These are phyloP conservation scores for Hyphopichia khmerensis DNA, from an alignment of 1,139 yeast species.

Conservation along the genomic window DNA sequence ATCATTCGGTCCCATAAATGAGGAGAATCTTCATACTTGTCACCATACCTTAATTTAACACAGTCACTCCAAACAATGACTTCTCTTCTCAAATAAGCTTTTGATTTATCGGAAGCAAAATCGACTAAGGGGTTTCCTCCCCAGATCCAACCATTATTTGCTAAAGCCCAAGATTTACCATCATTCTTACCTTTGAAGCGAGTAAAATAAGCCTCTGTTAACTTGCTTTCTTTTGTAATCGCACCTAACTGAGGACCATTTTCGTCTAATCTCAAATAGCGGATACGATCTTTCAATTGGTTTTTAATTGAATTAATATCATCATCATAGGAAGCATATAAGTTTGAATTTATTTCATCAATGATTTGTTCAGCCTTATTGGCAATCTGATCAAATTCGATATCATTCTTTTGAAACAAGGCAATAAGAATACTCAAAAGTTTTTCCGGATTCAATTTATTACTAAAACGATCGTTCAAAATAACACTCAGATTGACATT, in stretches of 20 bases:
- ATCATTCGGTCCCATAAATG: slow-evolving; percentile 87
- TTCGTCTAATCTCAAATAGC: slow-evolving; percentile 70
- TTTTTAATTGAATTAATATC: slow-evolving; percentile 63
- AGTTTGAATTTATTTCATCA: slow-evolving; percentile 73
- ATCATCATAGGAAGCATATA: slow-evolving; percentile 73
- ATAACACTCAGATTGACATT: slow-evolving; percentile 23
- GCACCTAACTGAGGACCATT: slow-evolving; percentile 79
- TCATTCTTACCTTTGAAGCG: slow-evolving; percentile 50
- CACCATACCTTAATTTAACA: slow-evolving; percentile 86
- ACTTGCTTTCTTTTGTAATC: slow-evolving; percentile 55
- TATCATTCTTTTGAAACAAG: slow-evolving; percentile 29
- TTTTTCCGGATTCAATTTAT: slow-evolving; percentile 49
- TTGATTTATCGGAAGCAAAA: slow-evolving; percentile 79
- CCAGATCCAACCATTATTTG: slow-evolving; percentile 99
- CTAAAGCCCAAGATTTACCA: slow-evolving; percentile 69
- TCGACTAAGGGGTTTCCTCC: slow-evolving; percentile 92
- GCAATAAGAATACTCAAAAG: slow-evolving; percentile 47
- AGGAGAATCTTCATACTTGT: slow-evolving; percentile 77
- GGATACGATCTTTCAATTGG: slow-evolving; percentile 73
- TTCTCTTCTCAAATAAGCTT: slow-evolving; percentile 85
- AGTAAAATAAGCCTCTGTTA: slow-evolving; percentile 87
- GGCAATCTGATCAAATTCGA: slow-evolving; percentile 31
- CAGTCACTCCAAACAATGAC: slow-evolving; percentile 98
- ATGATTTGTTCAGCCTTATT: slow-evolving; percentile 52
- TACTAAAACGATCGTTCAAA: slow-evolving; percentile 45